Conservation (phyloP, 352 stramenopile genomes). For the Aphanomyces invadans region DNA sequence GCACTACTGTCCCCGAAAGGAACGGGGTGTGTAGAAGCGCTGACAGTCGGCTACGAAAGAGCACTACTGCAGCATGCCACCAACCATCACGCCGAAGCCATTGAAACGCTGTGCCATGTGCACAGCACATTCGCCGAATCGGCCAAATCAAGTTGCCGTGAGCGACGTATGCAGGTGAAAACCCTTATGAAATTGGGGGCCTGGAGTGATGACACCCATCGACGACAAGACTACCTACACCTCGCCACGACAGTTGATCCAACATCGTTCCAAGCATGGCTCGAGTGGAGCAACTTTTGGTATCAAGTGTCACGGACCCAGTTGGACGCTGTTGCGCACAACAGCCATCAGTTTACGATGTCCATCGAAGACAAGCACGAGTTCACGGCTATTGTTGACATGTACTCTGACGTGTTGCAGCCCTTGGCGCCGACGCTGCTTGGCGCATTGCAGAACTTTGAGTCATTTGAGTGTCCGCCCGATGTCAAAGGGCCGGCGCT, state of each 20-base stretch:
- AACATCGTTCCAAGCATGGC: slow-evolving; percentile 14
- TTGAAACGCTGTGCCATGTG: not conserved
- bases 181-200: slow-evolving; percentile 5
- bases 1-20: too few species aligned
- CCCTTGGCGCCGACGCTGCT: not conserved
- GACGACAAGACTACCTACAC: not conserved
- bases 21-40: not conserved
- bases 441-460: slow-evolving; percentile 1
- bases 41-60: slow-evolving; percentile 32
- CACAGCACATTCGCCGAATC: not conserved
- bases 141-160: not conserved
- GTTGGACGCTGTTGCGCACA: not conserved
- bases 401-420: not conserved
- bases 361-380: slow-evolving; percentile 10
- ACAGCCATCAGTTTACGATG: slow-evolving; percentile 1
- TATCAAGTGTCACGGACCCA: not conserved
- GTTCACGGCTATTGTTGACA: slow-evolving; percentile 3
- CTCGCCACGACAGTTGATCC: slow-evolving; percentile 7
- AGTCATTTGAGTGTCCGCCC: not conserved
- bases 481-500: not conserved
- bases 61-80: slow-evolving; percentile 33
- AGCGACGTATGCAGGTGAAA: slow-evolving; percentile 6
- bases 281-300: slow-evolving; percentile 20
- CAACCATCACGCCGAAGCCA: slow-evolving; percentile 14
- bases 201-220: not conserved